A percentile compares a stretch with the other conserved stretches of the same genome.
Evolutionary conservation across 306 rosid species (phyloP).

Genomic region (Gynostemma pentaphyllum): DNA sequence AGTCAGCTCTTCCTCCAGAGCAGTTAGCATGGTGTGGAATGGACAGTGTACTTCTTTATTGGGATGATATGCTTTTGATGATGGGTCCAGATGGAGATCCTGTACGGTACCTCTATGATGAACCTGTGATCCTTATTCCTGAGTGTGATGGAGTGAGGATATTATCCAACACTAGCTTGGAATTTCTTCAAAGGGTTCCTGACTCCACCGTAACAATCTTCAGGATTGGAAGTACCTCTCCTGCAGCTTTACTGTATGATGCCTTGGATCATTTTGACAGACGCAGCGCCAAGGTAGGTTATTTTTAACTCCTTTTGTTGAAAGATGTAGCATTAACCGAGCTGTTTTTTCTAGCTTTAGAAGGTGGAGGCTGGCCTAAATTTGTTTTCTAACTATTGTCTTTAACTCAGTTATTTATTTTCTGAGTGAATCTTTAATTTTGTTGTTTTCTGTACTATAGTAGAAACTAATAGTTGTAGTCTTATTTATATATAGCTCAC

Average conservation of each 20-base stretch:
- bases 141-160: constrained; percentile 97
- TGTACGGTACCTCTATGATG: constrained; percentile 75
- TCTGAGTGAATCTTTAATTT: not conserved
- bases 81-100: constrained; percentile 97
- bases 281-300: constrained; percentile 85
- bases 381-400: not conserved
- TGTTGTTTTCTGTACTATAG: not conserved
- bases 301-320: not conserved
- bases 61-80: constrained; percentile 97
- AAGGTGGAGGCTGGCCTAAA: not conserved
- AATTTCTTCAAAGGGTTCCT: constrained; percentile 89
- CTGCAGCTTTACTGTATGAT: constrained; percentile 87
- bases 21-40: constrained; percentile 95
- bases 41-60: constrained; percentile 89
- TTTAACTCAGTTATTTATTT: not conserved
- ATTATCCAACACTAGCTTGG: constrained; percentile 78
- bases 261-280: constrained; percentile 98
- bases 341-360: not conserved
- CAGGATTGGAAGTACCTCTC: constrained; percentile 91
- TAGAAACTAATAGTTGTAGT: not conserved
- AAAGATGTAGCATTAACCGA: not conserved
- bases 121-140: constrained; percentile 73
- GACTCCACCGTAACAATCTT: constrained; percentile 90
- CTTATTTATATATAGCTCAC: not conserved
- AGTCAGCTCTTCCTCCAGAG: constrained; percentile 93